Evolutionary conservation across 2,329 filamentous ascomycete species (phyloP).

Genomic region (Aspergillus fumigatiaffinis): DNA sequence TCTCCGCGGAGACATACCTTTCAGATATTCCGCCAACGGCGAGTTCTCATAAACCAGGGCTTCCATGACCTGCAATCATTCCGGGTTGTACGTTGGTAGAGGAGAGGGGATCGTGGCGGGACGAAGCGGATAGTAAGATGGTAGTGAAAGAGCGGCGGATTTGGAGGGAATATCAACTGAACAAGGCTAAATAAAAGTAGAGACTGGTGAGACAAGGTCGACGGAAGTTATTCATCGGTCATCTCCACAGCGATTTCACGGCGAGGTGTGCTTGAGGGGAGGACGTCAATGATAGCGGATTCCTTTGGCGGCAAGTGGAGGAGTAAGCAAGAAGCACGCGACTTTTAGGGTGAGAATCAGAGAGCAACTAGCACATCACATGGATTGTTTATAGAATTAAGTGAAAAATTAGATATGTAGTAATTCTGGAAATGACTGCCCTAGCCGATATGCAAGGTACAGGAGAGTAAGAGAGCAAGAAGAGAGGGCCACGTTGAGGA

Average conservation of each 20-base stretch:
- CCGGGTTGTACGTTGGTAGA: slow-evolving; percentile 14
- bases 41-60: slow-evolving; percentile 80
- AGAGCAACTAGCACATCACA: neutral
- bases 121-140: slow-evolving; percentile 5
- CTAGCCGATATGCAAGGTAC: neutral
- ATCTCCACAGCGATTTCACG: slow-evolving; percentile 11
- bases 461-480: neutral
- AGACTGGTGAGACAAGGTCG: neutral
- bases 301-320: neutral
- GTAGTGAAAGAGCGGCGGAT: neutral
- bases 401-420: neutral
- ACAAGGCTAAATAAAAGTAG: neutral
- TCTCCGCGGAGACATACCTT: slow-evolving; percentile 57
- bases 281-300: neutral
- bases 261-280: slow-evolving; percentile 1
- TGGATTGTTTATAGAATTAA: neutral
- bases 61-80: slow-evolving; percentile 63
- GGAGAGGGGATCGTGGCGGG: slow-evolving; percentile 3
- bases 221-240: slow-evolving; percentile 10
- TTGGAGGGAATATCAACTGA: neutral
- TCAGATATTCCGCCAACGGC: slow-evolving; percentile 82
- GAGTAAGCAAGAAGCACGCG: neutral
- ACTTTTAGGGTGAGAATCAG: neutral
- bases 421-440: neutral
- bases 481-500: slow-evolving; percentile 21